A percentile compares a stretch with the other conserved stretches of the same genome.
Evolutionary conservation across 805 yeast species (phyloP).

Genomic region (Lipomyces sp.): DNA sequence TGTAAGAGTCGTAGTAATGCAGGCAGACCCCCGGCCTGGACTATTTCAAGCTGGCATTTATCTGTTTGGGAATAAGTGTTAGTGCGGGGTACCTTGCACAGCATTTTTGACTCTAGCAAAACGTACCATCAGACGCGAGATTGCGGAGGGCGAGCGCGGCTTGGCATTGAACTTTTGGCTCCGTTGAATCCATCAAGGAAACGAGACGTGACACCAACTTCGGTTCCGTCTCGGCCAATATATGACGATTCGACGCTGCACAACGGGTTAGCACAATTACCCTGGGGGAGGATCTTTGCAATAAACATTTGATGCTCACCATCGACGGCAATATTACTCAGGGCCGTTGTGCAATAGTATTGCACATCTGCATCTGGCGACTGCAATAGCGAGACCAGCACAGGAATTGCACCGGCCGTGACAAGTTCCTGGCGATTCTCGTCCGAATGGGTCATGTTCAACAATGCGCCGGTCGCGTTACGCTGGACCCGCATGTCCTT

Average conservation of each 20-base stretch:
- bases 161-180: slow-evolving; percentile 97
- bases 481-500: slow-evolving; percentile 95
- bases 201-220: slow-evolving; percentile 87
- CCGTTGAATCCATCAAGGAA: slow-evolving; percentile 86
- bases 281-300: background rate
- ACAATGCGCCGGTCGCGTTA: slow-evolving; percentile 96
- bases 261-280: background rate
- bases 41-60: slow-evolving; percentile 93
- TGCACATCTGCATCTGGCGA: slow-evolving; percentile 95
- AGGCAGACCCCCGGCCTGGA: slow-evolving; percentile 92
- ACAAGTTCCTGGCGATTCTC: slow-evolving; percentile 96
- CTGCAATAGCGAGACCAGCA: slow-evolving; percentile 81
- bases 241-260: slow-evolving; percentile 76
- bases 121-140: slow-evolving; percentile 79
- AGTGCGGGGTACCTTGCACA: too few species aligned
- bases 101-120: too few species aligned
- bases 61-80: slow-evolving; percentile 41
- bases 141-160: slow-evolving; percentile 96
- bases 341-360: slow-evolving; percentile 96
- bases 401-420: slow-evolving; percentile 98
- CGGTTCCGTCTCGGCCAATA: slow-evolving; percentile 89
- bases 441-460: slow-evolving; percentile 97
- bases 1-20: slow-evolving; percentile 88
- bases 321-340: slow-evolving; percentile 96
- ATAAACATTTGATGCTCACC: background rate